Evolutionary conservation across 352 stramenopile genomes (phyloP), one percentile per base, ranked within the genome.

Genomic region (Phytophthora sojae): DNA sequence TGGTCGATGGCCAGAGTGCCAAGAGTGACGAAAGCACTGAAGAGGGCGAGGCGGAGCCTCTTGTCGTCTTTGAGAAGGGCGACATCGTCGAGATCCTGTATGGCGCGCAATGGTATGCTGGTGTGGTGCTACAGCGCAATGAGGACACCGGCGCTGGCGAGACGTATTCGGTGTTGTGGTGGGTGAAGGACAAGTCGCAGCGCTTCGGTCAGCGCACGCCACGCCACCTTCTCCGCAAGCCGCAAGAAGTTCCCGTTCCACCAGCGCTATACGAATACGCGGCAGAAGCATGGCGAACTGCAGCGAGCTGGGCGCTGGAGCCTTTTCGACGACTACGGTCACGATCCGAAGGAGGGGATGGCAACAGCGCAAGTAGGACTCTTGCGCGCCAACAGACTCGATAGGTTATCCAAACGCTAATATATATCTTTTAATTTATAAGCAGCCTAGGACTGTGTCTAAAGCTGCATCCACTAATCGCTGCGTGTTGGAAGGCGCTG

Each of bases 111-210:
- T 94, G 87, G 87, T 91, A 90, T 51, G 81, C 77, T 0, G 87
- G 85, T 15, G 86, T 91, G 52, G 69, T 93, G 42, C 72, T 93
- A 51, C 78, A 92, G 37, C 76, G 74, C 54, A 91, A 92, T 52
- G 69, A 75, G 50, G 79, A 85, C 57, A 58, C 54, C 5, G 77
- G 55, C 12, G 32, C 75, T 59, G 67, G 56, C 19, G 71, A 78
- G n/a, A 87, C 77, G 15, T 95, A 95, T 75, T 90, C 88, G 49
- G 82, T 95, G 32, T 52, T 93, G 11, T 95, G 88, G 88, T 95
- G 88, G 85, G 85, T 91, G 68, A 79, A 89, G 30, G 83, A 92
- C 73, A 90, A 91, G 65, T 93, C 85, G 12, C 88, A 95, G 71
- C 82, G 88, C 15, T 92, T 89, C 64, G 75, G 80, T 6, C 83